These are phyloP conservation scores for Aureobasidium namibiae DNA, from an alignment of 2,329 filamentous ascomycete species.

Conservation along the genomic window DNA sequence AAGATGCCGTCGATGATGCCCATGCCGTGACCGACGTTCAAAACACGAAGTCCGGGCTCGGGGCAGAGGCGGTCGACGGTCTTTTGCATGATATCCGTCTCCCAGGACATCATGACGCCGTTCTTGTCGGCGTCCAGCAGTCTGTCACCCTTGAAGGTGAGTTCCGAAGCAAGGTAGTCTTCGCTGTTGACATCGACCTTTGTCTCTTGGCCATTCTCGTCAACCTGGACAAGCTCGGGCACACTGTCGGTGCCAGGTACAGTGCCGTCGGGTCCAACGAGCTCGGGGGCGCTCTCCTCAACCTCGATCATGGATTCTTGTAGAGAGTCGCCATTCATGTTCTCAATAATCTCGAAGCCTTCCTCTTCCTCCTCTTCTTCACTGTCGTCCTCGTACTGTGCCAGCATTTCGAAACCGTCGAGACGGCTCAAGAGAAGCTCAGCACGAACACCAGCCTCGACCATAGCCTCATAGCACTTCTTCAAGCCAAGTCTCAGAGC, in stretches of 20 bases:
- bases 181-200: slow-evolving; percentile 33
- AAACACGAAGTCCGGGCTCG: slow-evolving; percentile 33
- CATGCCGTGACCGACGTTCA: slow-evolving; percentile 46
- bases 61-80: slow-evolving; percentile 36
- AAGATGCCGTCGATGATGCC: slow-evolving; percentile 43
- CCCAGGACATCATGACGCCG: slow-evolving; percentile 48
- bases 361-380: slow-evolving; percentile 31
- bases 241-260: slow-evolving; percentile 14
- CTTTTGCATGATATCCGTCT: slow-evolving; percentile 40
- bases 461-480: slow-evolving; percentile 70
- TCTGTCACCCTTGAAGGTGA: slow-evolving; percentile 40
- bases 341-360: slow-evolving; percentile 12
- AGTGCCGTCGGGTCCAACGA: slow-evolving; percentile 18
- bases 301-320: slow-evolving; percentile 13
- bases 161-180: slow-evolving; percentile 40
- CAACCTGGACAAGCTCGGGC: slow-evolving; percentile 20
- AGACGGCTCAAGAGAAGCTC: slow-evolving; percentile 78
- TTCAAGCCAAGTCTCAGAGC: slow-evolving; percentile 60
- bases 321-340: background rate
- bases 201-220: slow-evolving; percentile 20
- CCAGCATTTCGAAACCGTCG: slow-evolving; percentile 70
- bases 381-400: slow-evolving; percentile 45
- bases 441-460: slow-evolving; percentile 83
- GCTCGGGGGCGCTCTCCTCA: slow-evolving; percentile 10
- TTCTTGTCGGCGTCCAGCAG: slow-evolving; percentile 43